Evolutionary conservation across 768 basidiomycete genomes (phyloP), one percentile per base, ranked within the genome.

Genomic region (Roridomyces roridus): DNA sequence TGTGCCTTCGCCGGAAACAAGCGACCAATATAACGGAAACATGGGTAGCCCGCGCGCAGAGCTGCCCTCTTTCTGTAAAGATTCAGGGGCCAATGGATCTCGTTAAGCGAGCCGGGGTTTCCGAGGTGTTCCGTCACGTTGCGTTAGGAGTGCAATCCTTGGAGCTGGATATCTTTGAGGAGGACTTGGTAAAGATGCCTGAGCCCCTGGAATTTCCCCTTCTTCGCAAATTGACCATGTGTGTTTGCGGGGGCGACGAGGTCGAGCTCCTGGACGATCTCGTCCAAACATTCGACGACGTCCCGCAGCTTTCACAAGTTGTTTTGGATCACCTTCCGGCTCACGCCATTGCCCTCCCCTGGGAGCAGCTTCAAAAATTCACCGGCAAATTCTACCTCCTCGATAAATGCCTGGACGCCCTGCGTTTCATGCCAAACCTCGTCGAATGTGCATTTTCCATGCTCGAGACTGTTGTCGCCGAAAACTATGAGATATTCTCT

Each of bases 351-450:
- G 1, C 4, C 3, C 49, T 51, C 42, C 55, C 44, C 9, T 57
- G 49, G 55, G 17, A 40, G n/a, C 55, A 57, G 25, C 36, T 57
- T 28, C 43, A 28, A 15, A 57, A 50, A 46, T 57, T 51, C 44
- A 57, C 55, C 11, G 55, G 43, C 1, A 37, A 46, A 45, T 8
- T 28, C 6, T 50, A 44, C 36, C 18, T 48, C 15, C 11, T 31
- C 1, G 6, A 15, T 2, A 17, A 29, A 17, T 56, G 35, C 35
- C 39, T 26, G 35, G 35, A 56, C 10, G 47, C 43, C n/a, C 9
- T 50, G 21, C 14, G 10, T n/a, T 25, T 44, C 3, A 44, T 56
- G 42, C 47, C 55, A 34, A 56, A 50, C 17, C 20, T 50, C 11
- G 21, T 11, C 1, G 26, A 57, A 18, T 57, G 47, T 18, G 3